A percentile compares a stretch with the other conserved stretches of the same genome.
phyloP scores from a whole-genome alignment of 345 rosid genomes.

The Eucalyptus pauciflora region DNA sequence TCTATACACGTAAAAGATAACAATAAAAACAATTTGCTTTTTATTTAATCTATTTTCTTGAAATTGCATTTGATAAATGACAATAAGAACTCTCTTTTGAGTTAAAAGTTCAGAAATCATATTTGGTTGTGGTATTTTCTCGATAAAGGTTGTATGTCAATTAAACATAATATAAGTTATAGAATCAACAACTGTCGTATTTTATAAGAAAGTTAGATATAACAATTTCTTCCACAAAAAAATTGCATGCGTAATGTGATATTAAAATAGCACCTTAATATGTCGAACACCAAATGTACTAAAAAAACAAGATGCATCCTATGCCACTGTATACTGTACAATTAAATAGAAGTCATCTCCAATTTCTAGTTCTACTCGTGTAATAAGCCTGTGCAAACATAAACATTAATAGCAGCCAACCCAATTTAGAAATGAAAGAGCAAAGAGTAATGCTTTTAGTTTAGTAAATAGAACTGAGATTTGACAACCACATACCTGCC shows the following conservation, averaged over 20 bases:
- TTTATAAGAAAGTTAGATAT: neutral
- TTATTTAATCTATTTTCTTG: neutral
- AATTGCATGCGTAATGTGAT: neutral
- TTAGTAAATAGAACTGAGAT: neutral
- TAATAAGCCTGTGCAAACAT: neutral
- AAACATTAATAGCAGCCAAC: neutral
- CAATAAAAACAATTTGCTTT: neutral
- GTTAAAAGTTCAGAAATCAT: neutral
- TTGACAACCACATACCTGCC: slow-evolving; percentile 31
- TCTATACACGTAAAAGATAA: neutral
- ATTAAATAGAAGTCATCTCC: neutral
- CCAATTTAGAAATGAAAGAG: neutral
- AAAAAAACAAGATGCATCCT: neutral
- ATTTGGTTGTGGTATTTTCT: neutral
- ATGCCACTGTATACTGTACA: neutral
- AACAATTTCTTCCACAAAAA: neutral
- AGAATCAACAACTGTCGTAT: neutral
- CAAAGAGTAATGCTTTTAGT: neutral
- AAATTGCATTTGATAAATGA: neutral
- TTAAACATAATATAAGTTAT: neutral
- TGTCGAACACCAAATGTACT: neutral
- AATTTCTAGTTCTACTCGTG: neutral
- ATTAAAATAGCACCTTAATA: neutral
- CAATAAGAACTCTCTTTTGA: neutral
- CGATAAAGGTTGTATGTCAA: neutral